Conservation (phyloP, 169 alveolate species). For the Miamiensis avidus region DNA sequence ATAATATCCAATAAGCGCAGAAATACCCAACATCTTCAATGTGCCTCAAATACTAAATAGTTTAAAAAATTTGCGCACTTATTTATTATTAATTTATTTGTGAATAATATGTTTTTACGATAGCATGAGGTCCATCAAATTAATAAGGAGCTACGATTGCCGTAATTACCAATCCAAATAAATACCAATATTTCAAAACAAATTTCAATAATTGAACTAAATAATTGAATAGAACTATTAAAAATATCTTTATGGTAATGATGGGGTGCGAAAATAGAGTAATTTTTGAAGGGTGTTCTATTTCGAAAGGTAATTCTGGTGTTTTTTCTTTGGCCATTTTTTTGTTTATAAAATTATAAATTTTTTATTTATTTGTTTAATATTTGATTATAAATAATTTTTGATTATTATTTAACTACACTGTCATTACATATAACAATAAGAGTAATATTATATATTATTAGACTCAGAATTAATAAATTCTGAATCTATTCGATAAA, state of each 20-base stretch:
- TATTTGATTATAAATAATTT: too few relatives aligned
- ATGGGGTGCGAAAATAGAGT: neutral
- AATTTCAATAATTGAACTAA: slow-evolving; percentile 23
- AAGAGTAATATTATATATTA: too few relatives aligned
- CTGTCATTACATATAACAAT: too few relatives aligned
- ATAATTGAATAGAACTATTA: slow-evolving; percentile 18
- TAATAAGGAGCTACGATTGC: slow-evolving; percentile 21
- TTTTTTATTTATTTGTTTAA: too few relatives aligned
- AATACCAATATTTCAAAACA: slow-evolving; percentile 14
- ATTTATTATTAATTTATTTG: too few relatives aligned
- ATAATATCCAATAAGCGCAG: slow-evolving; percentile 61
- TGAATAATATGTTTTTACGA: slow-evolving; percentile 16
- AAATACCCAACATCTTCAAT: slow-evolving; percentile 46
- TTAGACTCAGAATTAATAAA: too few relatives aligned
- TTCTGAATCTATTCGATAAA: too few relatives aligned
- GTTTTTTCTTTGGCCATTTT: too few relatives aligned
- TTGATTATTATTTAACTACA: too few relatives aligned
- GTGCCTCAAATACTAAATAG: slow-evolving; percentile 30
- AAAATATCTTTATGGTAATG: slow-evolving; percentile 12
- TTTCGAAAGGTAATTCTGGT: neutral
- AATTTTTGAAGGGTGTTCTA: neutral
- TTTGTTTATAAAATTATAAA: too few relatives aligned
- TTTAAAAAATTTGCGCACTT: neutral
- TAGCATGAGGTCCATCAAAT: slow-evolving; percentile 52
- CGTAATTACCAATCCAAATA: slow-evolving; percentile 11